These are phyloP conservation scores for Penicillium atrosanguineum DNA, from an alignment of 495 filamentous ascomycete genomes.

Conservation along the genomic window DNA sequence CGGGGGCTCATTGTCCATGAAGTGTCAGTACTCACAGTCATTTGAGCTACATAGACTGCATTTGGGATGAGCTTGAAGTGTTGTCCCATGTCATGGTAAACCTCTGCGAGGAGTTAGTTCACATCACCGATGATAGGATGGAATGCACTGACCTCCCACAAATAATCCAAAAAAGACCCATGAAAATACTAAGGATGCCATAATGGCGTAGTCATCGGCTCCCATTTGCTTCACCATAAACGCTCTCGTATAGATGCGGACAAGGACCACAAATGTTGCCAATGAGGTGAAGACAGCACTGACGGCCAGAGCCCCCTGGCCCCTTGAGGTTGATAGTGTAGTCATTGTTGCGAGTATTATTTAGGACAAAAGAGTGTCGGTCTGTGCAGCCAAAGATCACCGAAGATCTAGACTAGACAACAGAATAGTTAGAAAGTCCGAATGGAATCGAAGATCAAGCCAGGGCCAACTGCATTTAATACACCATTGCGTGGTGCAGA, in stretches of 20 bases:
- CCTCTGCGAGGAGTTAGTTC: conserved; percentile 26
- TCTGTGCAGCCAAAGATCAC: background rate
- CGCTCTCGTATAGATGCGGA: conserved; percentile 52
- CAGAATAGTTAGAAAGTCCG: background rate
- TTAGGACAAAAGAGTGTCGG: background rate
- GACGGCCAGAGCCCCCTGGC: conserved; percentile 27
- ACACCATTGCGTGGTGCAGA: conserved; percentile 4
- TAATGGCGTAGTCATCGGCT: conserved; percentile 45
- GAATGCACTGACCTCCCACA: conserved; percentile 26
- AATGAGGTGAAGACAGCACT: conserved; percentile 33
- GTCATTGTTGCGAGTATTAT: conserved; percentile 25
- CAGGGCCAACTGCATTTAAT: conserved; percentile 13
- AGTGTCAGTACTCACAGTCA: conserved; percentile 25
- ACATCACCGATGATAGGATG: background rate
- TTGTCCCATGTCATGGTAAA: conserved; percentile 38
- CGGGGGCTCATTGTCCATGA: background rate
- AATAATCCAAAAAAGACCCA: conserved; percentile 36
- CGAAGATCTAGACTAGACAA: background rate
- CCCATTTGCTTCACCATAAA: conserved; percentile 58
- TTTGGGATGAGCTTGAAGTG: conserved; percentile 25
- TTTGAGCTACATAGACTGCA: conserved; percentile 23
- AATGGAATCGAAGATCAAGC: conserved; percentile 4
- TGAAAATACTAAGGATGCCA: conserved; percentile 35
- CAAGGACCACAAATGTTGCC: conserved; percentile 26
- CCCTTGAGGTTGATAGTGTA: conserved; percentile 28